phyloP scores from a whole-genome alignment of 805 yeast species.

The Schizosaccharomyces cryophilus region DNA sequence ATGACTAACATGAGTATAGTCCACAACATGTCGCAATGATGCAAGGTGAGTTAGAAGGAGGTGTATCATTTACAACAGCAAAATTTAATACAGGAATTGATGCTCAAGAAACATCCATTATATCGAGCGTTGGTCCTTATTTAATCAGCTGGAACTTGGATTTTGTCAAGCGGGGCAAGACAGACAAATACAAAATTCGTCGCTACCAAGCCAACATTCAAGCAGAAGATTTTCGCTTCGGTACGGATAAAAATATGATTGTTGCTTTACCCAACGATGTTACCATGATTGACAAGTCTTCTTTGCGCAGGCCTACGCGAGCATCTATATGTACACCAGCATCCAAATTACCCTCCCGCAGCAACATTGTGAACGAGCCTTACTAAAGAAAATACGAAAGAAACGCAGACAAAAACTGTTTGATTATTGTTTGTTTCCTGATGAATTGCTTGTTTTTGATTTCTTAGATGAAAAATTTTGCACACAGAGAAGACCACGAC shows the following conservation, averaged over 20 bases:
- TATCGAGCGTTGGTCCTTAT: slow-evolving; percentile 61
- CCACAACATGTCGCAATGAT: slow-evolving; percentile 53
- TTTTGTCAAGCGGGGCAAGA: slow-evolving; percentile 29
- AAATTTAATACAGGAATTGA: slow-evolving; percentile 50
- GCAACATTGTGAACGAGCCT: neutral
- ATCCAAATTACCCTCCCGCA: neutral
- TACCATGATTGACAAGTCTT: slow-evolving; percentile 35
- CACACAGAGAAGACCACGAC: neutral
- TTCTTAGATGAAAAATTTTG: neutral
- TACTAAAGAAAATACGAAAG: neutral
- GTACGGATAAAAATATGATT: slow-evolving; percentile 43
- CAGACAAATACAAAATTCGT: slow-evolving; percentile 36
- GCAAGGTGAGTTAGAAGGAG: slow-evolving; percentile 21
- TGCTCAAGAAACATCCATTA: slow-evolving; percentile 41
- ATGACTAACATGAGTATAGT: slow-evolving; percentile 9
- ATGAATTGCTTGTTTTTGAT: neutral
- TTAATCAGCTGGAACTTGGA: slow-evolving; percentile 58
- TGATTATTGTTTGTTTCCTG: neutral
- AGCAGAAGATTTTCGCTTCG: slow-evolving; percentile 58
- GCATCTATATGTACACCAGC: slow-evolving; percentile 20
- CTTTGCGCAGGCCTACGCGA: slow-evolving; percentile 33
- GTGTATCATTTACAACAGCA: slow-evolving; percentile 39
- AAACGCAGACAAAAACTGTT: neutral
- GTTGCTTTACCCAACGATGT: slow-evolving; percentile 52
- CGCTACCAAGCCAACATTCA: slow-evolving; percentile 29